Evolutionary conservation across 805 yeast genomes (phyloP), one percentile per base, ranked within the genome.

Genomic region (Gaillardinia entomophila): DNA sequence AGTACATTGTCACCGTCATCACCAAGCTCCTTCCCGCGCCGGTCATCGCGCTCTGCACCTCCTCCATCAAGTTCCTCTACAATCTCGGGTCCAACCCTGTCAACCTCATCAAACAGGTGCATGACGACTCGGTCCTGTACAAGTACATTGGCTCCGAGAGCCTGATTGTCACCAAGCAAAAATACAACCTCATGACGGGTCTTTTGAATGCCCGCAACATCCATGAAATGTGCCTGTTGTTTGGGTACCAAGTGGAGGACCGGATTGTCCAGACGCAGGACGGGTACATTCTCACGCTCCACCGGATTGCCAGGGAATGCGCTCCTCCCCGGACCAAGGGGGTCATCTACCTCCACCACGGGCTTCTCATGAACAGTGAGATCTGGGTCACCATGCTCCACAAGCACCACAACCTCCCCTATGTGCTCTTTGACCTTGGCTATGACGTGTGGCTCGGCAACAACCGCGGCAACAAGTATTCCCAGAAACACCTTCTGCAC

Each of bases 361-460:
- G 97, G 1, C 64, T 90, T 31, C 66, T 90, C 38, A 89, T 88
- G 92, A 80, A 79, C 53, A 78, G 89, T 28, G 97, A 92, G 49
- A 55, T 66, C 16, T 82, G 95, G 94, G 55, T 62, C 26, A 66
- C 71, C 6, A 66, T 66, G 71, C 43, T 65, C 23, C 60, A 64
- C 13, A 51, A 52, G 20, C 37, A 61, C 24, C 39, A 45, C 22
- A 66, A 66, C 44, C 58, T 92, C 30, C 96, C 97, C 0, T 82
- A 84, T 52, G 62, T 76, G 2, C 66, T 90, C 22, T 79, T 79
- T 38, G 87, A 88, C 36, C 53, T 77, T 29, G 97, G 97, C 1
- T 90, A 77, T 55, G 98, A 90, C 51, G 97, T 90, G 4, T 90
- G 95, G 90, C 64, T 90, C 41, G 97, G 97, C 1, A 87, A 86